These are phyloP conservation scores for Oldenlandia corymbosa DNA, from an alignment of 257 asterid genomes.

Conservation along the genomic window DNA sequence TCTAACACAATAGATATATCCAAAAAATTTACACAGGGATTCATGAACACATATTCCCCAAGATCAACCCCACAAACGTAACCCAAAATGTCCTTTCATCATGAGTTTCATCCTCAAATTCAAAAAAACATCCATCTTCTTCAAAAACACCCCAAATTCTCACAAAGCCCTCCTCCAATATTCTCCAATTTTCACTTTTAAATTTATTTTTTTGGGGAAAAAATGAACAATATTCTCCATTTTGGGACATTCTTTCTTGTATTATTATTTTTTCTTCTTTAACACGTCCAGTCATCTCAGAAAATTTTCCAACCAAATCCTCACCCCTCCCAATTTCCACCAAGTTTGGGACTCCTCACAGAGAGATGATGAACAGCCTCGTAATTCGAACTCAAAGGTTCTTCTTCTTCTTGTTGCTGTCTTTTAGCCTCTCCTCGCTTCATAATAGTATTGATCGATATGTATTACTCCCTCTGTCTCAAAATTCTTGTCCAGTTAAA, in stretches of 20 bases:
- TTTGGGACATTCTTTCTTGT: conserved; percentile 64
- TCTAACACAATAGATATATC: conserved; percentile 72
- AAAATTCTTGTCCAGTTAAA: too few relatives aligned
- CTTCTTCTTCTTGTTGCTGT: conserved; percentile 63
- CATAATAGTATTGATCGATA: too few relatives aligned
- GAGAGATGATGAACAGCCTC: conserved; percentile 34
- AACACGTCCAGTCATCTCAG: conserved; percentile 62
- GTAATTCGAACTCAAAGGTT: conserved; percentile 43
- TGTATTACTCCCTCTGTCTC: too few relatives aligned
- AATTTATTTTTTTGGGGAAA: too few relatives aligned
- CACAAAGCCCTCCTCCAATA: conserved; percentile 39
- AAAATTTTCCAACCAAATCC: conserved; percentile 73
- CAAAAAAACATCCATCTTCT: conserved; percentile 77
- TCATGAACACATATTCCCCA: conserved; percentile 85
- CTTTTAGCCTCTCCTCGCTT: conserved; percentile 43
- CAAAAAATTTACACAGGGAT: conserved; percentile 62
- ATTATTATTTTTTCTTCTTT: conserved; percentile 76
- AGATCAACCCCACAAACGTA: conserved; percentile 87
- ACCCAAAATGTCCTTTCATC: conserved; percentile 50
- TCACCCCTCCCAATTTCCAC: conserved; percentile 62
- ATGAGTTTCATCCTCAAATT: conserved; percentile 43
- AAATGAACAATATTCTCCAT: too few relatives aligned
- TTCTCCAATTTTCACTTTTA: conserved; percentile 56
- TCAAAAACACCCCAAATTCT: conserved; percentile 76
- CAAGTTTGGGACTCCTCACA: conserved; percentile 3